These are phyloP conservation scores for Heterobasidion irregulare DNA, from an alignment of 1,284 basidiomycete species.

Conservation along the genomic window DNA sequence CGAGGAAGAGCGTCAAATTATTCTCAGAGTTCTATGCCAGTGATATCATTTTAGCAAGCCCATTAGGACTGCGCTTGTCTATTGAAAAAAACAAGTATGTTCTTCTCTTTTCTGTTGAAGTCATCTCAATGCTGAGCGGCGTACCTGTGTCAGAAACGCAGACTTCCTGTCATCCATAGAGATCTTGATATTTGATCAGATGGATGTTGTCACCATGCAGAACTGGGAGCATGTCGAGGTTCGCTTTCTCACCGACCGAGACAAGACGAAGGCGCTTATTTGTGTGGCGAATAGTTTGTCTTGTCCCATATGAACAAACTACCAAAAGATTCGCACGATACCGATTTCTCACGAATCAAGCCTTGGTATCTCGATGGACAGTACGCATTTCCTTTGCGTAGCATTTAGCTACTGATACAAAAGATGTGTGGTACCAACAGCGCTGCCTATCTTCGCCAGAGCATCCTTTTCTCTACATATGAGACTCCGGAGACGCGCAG, in stretches of 20 bases:
- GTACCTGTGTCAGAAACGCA: conserved; percentile 42
- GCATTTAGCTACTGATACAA: background rate
- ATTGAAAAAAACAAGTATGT: conserved; percentile 89
- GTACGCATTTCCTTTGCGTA: conserved; percentile 39
- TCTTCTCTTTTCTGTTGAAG: background rate
- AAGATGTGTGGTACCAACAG: conserved; percentile 29
- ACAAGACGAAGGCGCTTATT: background rate
- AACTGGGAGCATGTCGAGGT: conserved; percentile 99
- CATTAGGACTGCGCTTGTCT: conserved; percentile 83
- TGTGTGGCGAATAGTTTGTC: conserved; percentile 57
- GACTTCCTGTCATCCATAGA: conserved; percentile 96
- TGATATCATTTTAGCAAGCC: conserved; percentile 91
- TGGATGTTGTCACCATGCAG: conserved; percentile 94
- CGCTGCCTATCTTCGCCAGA: conserved; percentile 80
- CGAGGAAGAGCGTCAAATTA: conserved; percentile 81
- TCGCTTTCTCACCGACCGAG: conserved; percentile 10
- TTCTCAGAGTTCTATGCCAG: conserved; percentile 87
- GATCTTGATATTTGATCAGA: conserved; percentile 86
- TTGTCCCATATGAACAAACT: conserved; percentile 80
- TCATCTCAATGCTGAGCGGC: background rate
- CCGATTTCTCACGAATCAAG: conserved; percentile 95
- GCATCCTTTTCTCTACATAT: conserved; percentile 81
- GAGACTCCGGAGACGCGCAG: conserved; percentile 86
- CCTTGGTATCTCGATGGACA: conserved; percentile 95
- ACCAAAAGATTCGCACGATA: conserved; percentile 87